These are phyloP conservation scores for Clitoria ternatea DNA, from an alignment of 306 rosid species.

Conservation along the genomic window DNA sequence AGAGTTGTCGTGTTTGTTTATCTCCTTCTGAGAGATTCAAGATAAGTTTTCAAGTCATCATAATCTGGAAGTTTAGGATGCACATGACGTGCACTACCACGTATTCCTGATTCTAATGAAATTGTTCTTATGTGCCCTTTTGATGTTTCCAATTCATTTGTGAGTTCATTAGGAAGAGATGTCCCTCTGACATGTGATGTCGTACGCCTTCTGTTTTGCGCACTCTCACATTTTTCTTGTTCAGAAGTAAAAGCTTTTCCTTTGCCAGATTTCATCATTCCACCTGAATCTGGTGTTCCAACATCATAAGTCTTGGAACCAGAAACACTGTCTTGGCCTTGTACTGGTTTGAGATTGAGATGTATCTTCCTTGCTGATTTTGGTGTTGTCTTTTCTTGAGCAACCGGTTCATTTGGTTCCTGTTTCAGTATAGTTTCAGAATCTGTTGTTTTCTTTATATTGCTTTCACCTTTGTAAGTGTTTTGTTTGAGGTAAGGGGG, in stretches of 20 bases:
- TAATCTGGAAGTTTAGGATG: constrained; percentile 76
- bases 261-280: constrained; percentile 11
- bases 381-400: constrained; percentile 33
- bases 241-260: constrained; percentile 6
- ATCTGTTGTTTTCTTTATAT: constrained; percentile 26
- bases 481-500: constrained; percentile 70
- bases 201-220: neutral
- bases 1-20: constrained; percentile 6
- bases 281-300: neutral
- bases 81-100: constrained; percentile 22
- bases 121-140: constrained; percentile 16
- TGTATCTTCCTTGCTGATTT: constrained; percentile 45
- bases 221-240: constrained; percentile 1
- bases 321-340: neutral
- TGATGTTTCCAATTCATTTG: constrained; percentile 2
- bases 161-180: constrained; percentile 35
- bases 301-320: neutral
- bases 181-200: constrained; percentile 28
- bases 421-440: neutral
- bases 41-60: constrained; percentile 56
- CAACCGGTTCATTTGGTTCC: constrained; percentile 9
- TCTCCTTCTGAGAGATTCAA: constrained; percentile 48
- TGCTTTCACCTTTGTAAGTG: constrained; percentile 24
- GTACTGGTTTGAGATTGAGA: constrained; percentile 17
- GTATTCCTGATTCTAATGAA: constrained; percentile 33